Base-by-base conservation (phyloP, 176 grass and related monocot species). In the Phyllostachys edulis region DNA sequence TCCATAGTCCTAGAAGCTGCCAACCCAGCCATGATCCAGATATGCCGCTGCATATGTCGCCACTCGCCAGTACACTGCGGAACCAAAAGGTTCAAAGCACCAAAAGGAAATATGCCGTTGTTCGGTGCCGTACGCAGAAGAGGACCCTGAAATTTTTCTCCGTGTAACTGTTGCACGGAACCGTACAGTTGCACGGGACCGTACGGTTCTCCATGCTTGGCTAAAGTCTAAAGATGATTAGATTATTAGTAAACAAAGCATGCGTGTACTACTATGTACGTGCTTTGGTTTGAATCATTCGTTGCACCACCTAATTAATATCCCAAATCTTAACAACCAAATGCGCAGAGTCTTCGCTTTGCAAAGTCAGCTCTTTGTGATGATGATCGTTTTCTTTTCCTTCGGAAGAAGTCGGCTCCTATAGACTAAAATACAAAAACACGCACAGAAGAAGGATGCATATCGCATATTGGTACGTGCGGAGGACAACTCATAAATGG, bases 131-230 rank as follows among this genome's bases (percentile, higher is more conserved):
- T 67, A 52, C 29, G 32, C 21, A 26, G 20, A 38, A 8, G 12
- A 20, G 18, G 6, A 21, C 32, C 1, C 34, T 3, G 15, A 12
- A 3, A 49, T 0, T 44, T 24, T 36, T 34, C 24, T 60, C 50
- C 62, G 6, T 40, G 40, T 0, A 11, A 2, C 6, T 2, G 67
- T 29, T 72, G 84, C 84, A 77, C 72, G 52, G 79, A 50, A n/a
- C 72, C 72, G 79, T 82, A 88, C 79, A n/a, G 67, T 29, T 72
- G 84, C 84, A 77, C 72, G 52, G 79, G 40, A n/a, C 72, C 72
- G 79, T 82, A 88, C 79, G 6, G 29, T 4, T 37, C 9, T 24
- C 49, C 40, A 36, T 70, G 64, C 24, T 52, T 57, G 11, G 50
- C 49, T 15, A 9, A 21, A 20, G 27, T 50, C 46, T 14, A 39